Evolutionary conservation across 2,329 filamentous ascomycete genomes (phyloP).

Genomic region (Verticillium tricorpus): DNA sequence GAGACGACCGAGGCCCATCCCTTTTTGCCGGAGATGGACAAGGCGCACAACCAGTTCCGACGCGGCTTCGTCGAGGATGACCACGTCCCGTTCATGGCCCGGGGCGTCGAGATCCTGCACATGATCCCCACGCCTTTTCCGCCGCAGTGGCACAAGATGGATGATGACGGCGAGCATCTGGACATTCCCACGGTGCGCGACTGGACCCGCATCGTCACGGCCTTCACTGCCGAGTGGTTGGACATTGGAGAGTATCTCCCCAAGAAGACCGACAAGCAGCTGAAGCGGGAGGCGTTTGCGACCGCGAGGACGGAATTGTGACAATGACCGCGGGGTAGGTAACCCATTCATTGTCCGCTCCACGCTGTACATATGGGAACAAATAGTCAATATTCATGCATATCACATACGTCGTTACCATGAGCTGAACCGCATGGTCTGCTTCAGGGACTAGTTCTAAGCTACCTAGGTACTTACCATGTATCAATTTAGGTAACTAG

Average conservation of each 20-base stretch:
- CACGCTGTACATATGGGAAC: background rate
- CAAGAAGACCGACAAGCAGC: conserved; percentile 16
- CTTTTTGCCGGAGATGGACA: conserved; percentile 65
- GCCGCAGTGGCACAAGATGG: conserved; percentile 76
- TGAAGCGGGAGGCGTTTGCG: conserved; percentile 14
- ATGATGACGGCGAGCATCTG: conserved; percentile 80
- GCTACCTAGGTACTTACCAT: too few relatives aligned
- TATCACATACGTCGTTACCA: background rate
- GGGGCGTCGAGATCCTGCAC: conserved; percentile 85
- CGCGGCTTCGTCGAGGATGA: conserved; percentile 69
- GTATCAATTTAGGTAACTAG: too few relatives aligned
- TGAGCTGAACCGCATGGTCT: background rate
- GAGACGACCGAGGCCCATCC: conserved; percentile 49
- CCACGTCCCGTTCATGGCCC: conserved; percentile 82
- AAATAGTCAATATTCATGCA: background rate
- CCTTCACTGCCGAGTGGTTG: conserved; percentile 80
- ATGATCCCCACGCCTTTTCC: conserved; percentile 85
- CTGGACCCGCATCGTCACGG: conserved; percentile 80
- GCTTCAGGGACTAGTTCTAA: too few relatives aligned
- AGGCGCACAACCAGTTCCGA: conserved; percentile 37
- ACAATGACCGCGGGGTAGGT: background rate
- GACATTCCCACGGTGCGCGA: conserved; percentile 77
- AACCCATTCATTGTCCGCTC: background rate
- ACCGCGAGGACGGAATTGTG: conserved; percentile 6
- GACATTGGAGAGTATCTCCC: conserved; percentile 53